Evolutionary conservation across 2,329 filamentous ascomycete species (phyloP), one percentile per base, ranked within the genome.

Genomic region (Emmonsiellopsis sp.): DNA sequence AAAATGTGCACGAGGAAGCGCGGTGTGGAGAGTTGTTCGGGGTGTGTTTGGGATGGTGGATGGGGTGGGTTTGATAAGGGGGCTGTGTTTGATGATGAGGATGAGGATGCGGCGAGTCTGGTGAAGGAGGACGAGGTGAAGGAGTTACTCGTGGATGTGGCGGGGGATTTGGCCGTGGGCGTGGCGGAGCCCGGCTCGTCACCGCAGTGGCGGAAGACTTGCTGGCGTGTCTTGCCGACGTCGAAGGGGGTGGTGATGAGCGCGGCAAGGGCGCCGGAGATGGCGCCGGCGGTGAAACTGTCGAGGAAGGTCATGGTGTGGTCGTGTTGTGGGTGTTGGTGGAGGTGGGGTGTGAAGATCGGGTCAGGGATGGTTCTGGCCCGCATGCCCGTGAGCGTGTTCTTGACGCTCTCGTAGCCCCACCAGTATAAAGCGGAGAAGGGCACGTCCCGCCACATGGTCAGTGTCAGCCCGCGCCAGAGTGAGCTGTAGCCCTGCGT

Each of bases 361-460:
- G 46, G 17, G 11, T 34, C 34, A n/a, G 46, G 46, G 7, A 40
- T 6, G 4, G 63, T 65, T 78, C 81, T 58, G 53, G 73, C 70
- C 46, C 90, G 83, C 48, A 82, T 71, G 60, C 91, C 84, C 1
- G 84, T 86, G 54, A 97, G 71, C 51, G 74, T 73, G 27, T 84
- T 82, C 51, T 90, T 83, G 53, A 92, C 84, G 14, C 81, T 83
- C 73, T 98, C 93, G 67, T 98, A 98, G 10, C 93, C 92, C 84
- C 87, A 94, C 93, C 93, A 98, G 74, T 98, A 98, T 44, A 98
- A 80, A 3, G 87, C 93, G 0, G 92, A 97, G 65, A 98, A 98
- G 0, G 93, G 93, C 0, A 97, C 93, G 65, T 98, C 93, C 58
- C 93, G 81, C 93, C 93, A 98, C 54, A 98, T 79, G 0, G 92